These are phyloP conservation scores for Aspergillus flavus DNA, from an alignment of 2,329 filamentous ascomycete genomes.

Conservation along the genomic window DNA sequence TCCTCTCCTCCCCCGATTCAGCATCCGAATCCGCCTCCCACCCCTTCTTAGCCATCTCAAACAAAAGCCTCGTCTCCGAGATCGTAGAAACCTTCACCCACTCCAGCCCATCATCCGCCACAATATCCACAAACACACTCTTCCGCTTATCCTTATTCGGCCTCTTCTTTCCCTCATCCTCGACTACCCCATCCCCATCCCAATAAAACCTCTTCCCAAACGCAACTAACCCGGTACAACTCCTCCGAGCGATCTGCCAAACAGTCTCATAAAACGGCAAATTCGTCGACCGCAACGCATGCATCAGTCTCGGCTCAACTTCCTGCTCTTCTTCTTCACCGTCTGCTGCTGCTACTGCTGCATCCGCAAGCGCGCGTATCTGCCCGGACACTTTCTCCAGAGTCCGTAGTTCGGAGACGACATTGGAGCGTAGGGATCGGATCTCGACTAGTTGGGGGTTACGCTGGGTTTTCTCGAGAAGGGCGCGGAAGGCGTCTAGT, in stretches of 20 bases:
- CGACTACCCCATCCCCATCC: slow-evolving; percentile 24
- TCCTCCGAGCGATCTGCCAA: slow-evolving; percentile 63
- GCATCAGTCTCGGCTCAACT: slow-evolving; percentile 43
- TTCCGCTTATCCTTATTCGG: slow-evolving; percentile 48
- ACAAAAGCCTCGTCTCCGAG: slow-evolving; percentile 64
- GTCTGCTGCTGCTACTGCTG: slow-evolving; percentile 6
- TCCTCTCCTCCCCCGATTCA: slow-evolving; percentile 40
- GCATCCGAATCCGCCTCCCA: slow-evolving; percentile 59
- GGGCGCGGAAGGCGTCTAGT: slow-evolving; percentile 47
- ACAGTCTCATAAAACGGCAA: slow-evolving; percentile 65
- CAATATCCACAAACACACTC: slow-evolving; percentile 64
- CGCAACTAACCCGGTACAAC: slow-evolving; percentile 57
- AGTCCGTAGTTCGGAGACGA: slow-evolving; percentile 52
- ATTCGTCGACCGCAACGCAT: slow-evolving; percentile 67
- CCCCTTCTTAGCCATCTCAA: slow-evolving; percentile 69
- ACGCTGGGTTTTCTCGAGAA: slow-evolving; percentile 43
- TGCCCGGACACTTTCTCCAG: slow-evolving; percentile 46
- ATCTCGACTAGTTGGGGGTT: slow-evolving; percentile 54
- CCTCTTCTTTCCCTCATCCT: slow-evolving; percentile 25
- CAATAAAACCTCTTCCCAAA: slow-evolving; percentile 61
- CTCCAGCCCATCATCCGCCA: slow-evolving; percentile 62
- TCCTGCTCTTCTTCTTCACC: slow-evolving; percentile 20
- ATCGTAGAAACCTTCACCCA: slow-evolving; percentile 72
- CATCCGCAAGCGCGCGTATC: slow-evolving; percentile 23
- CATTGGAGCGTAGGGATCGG: slow-evolving; percentile 51